Conservation (phyloP, 1,284 basidiomycete genomes). For the Ganoderma lucidum region DNA sequence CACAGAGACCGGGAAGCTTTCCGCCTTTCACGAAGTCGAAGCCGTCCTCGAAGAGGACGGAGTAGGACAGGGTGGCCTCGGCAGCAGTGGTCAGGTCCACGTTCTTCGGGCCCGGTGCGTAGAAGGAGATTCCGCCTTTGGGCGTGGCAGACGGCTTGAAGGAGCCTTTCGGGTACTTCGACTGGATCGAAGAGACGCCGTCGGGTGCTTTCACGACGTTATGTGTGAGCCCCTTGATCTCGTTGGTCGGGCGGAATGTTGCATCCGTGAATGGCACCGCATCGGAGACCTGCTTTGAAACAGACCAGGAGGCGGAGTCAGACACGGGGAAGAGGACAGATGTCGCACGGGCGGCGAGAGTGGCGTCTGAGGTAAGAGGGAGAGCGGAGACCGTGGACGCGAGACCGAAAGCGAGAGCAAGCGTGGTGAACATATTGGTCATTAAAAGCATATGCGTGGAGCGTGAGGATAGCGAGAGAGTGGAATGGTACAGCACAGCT, state of each 20-base stretch:
- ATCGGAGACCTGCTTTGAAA: slow-evolving; percentile 40
- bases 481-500: slow-evolving; percentile 19
- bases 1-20: slow-evolving; percentile 45
- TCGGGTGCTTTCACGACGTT: slow-evolving; percentile 53
- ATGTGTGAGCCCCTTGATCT: slow-evolving; percentile 48
- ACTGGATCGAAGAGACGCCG: slow-evolving; percentile 56
- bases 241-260: slow-evolving; percentile 51
- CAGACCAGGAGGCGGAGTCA: slow-evolving; percentile 50
- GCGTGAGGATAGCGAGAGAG: slow-evolving; percentile 8
- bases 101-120: slow-evolving; percentile 52
- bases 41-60: slow-evolving; percentile 62
- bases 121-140: slow-evolving; percentile 70
- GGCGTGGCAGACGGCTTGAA: slow-evolving; percentile 64
- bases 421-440: slow-evolving; percentile 20
- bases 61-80: slow-evolving; percentile 62
- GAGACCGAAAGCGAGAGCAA: slow-evolving; percentile 29
- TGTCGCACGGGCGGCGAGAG: slow-evolving; percentile 17
- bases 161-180: slow-evolving; percentile 65
- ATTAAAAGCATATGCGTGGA: not conserved
- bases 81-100: slow-evolving; percentile 55
- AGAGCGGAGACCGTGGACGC: slow-evolving; percentile 28
- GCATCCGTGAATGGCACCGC: slow-evolving; percentile 50
- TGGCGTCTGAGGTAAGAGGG: slow-evolving; percentile 18
- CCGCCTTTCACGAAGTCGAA: slow-evolving; percentile 52
- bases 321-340: slow-evolving; percentile 53